These are phyloP conservation scores for Quercus tomentella DNA, from an alignment of 331 rosid species.

Conservation along the genomic window DNA sequence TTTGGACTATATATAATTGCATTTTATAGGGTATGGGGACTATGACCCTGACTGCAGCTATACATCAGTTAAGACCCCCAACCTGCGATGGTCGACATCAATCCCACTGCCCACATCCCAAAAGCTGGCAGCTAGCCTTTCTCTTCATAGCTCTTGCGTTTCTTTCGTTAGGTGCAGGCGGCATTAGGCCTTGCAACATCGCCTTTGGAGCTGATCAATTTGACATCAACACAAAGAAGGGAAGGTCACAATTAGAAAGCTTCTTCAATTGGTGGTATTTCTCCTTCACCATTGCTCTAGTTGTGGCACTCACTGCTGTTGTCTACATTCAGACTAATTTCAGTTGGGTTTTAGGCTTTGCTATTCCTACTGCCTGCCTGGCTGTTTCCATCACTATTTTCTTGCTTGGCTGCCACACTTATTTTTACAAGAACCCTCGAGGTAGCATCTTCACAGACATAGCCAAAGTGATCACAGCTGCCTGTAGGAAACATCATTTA, in stretches of 20 bases:
- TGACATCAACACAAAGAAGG: conserved; percentile 58
- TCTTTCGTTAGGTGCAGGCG: conserved; percentile 75
- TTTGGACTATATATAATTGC: neutral
- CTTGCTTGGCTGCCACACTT: conserved; percentile 56
- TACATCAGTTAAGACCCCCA: conserved; percentile 49
- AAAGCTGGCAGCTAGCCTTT: conserved; percentile 55
- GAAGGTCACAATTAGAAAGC: conserved; percentile 61
- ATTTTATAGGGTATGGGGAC: conserved; percentile 59
- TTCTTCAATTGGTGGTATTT: conserved; percentile 95
- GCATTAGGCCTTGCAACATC: conserved; percentile 84
- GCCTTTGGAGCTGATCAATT: conserved; percentile 94
- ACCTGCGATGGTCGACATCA: conserved; percentile 25
- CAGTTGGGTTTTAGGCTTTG: conserved; percentile 68
- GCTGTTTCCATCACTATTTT: conserved; percentile 53
- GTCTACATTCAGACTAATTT: conserved; percentile 73
- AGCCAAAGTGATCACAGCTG: conserved; percentile 57
- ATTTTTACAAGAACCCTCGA: conserved; percentile 44
- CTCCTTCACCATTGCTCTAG: conserved; percentile 61
- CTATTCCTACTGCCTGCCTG: conserved; percentile 63
- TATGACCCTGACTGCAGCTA: conserved; percentile 62
- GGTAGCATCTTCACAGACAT: conserved; percentile 63
- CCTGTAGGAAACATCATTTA: conserved; percentile 35
- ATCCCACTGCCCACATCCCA: conserved; percentile 41
- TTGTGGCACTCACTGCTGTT: conserved; percentile 64
- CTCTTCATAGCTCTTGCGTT: conserved; percentile 55